phyloP scores from a whole-genome alignment of 352 stramenopile species.

The Nothophytophthora sp. region DNA sequence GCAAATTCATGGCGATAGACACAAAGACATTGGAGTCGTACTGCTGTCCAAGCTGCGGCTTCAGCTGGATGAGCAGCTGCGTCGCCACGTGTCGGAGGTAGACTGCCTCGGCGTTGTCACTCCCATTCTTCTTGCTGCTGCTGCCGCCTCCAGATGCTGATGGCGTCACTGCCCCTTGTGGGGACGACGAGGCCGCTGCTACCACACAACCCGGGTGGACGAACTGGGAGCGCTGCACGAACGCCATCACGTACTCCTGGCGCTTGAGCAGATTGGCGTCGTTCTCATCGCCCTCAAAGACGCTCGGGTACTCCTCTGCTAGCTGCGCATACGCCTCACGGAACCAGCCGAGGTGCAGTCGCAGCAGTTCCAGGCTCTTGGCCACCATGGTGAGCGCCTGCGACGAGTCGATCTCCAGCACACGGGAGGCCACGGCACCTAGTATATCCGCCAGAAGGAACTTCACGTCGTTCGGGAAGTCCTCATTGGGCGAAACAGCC shows the following conservation, averaged over 20 bases:
- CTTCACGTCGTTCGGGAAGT: slow-evolving; percentile 67
- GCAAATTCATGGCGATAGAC: slow-evolving; percentile 64
- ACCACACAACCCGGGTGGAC: slow-evolving; percentile 66
- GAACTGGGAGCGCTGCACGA: slow-evolving; percentile 62
- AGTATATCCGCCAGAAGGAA: slow-evolving; percentile 68
- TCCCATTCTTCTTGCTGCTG: slow-evolving; percentile 21
- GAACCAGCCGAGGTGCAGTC: slow-evolving; percentile 80
- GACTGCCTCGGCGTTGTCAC: slow-evolving; percentile 44
- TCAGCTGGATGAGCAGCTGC: slow-evolving; percentile 66
- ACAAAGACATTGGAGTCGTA: slow-evolving; percentile 62
- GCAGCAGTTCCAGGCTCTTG: slow-evolving; percentile 65
- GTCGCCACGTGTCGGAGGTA: slow-evolving; percentile 73
- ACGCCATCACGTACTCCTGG: slow-evolving; percentile 55
- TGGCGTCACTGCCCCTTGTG: not conserved
- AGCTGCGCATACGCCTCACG: slow-evolving; percentile 72
- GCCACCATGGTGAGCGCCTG: slow-evolving; percentile 64
- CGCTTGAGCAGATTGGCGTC: slow-evolving; percentile 51
- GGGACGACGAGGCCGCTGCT: slow-evolving; percentile 4
- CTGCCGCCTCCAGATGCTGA: not conserved
- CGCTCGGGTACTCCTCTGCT: slow-evolving; percentile 51
- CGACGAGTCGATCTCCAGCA: slow-evolving; percentile 71
- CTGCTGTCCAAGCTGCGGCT: slow-evolving; percentile 56
- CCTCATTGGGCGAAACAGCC: slow-evolving; percentile 60
- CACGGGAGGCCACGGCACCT: slow-evolving; percentile 48
- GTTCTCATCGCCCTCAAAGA: slow-evolving; percentile 59